Conservation (phyloP, 1,139 yeast genomes). For the Geotrichum aggregatum region DNA sequence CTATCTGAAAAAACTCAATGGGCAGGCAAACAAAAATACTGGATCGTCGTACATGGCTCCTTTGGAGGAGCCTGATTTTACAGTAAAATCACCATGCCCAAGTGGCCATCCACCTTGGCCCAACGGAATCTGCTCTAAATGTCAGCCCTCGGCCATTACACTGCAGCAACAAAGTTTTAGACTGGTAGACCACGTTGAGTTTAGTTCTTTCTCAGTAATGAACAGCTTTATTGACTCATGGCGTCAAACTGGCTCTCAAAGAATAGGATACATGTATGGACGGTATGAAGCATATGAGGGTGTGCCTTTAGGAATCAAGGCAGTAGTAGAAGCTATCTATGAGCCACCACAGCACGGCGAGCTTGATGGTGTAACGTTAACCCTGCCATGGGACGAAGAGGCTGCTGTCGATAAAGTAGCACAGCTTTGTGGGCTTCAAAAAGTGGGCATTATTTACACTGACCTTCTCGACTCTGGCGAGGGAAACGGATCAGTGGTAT, state of each 20-base stretch:
- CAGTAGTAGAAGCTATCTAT: conserved; percentile 86
- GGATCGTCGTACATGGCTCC: conserved; percentile 77
- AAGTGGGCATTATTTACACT: conserved; percentile 82
- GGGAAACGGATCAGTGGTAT: conserved; percentile 82
- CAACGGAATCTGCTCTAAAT: conserved; percentile 89
- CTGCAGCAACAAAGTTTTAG: conserved; percentile 84
- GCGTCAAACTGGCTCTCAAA: conserved; percentile 83
- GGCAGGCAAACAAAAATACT: conserved; percentile 59
- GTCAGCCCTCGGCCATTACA: conserved; percentile 94
- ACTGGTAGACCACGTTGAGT: conserved; percentile 97
- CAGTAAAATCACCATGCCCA: conserved; percentile 60
- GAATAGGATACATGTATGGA: conserved; percentile 84
- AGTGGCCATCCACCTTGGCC: conserved; percentile 94
- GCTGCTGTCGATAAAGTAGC: conserved; percentile 53
- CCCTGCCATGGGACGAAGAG: conserved; percentile 54
- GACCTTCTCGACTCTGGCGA: conserved; percentile 85
- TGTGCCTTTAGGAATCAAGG: conserved; percentile 90
- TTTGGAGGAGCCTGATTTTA: conserved; percentile 64
- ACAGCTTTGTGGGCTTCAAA: conserved; percentile 55
- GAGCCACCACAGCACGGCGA: conserved; percentile 91
- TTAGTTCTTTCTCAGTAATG: conserved; percentile 66
- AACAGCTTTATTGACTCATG: conserved; percentile 84
- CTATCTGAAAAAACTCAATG: conserved; percentile 66
- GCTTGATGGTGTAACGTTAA: conserved; percentile 74
- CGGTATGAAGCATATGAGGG: conserved; percentile 69